These are phyloP conservation scores for sweet orange (Citrus sinensis) DNA, from an alignment of 345 rosid genomes.

Conservation along the genomic window DVS_A1.0 CM039161.1:19743001-19743500, in stretches of 20 bases:
- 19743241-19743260: conserved; percentile 16
- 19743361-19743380: conserved; percentile 14
- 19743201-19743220: conserved; percentile 14
- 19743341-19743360: conserved; percentile 8
- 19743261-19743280: conserved; percentile 16
- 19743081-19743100: neutral
- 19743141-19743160: conserved; percentile 28
- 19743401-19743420: neutral
- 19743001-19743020: neutral
- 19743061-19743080: neutral
- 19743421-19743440: neutral
- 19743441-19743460: conserved; percentile 20
- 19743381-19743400: conserved; percentile 19
- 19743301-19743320: conserved; percentile 14
- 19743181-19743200: conserved; percentile 22
- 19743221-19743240: neutral
- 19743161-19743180: conserved; percentile 20
- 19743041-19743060: conserved; percentile 2
- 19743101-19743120: conserved; percentile 10
- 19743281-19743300: conserved; percentile 19
- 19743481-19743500: conserved; percentile 2
- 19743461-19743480: conserved; percentile 8
- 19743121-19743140: conserved; percentile 20
- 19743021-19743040: neutral
- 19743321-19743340: conserved; percentile 22